phyloP scores from a whole-genome alignment of 2,329 filamentous ascomycete genomes.

The Scleromitrula shiraiana region DNA sequence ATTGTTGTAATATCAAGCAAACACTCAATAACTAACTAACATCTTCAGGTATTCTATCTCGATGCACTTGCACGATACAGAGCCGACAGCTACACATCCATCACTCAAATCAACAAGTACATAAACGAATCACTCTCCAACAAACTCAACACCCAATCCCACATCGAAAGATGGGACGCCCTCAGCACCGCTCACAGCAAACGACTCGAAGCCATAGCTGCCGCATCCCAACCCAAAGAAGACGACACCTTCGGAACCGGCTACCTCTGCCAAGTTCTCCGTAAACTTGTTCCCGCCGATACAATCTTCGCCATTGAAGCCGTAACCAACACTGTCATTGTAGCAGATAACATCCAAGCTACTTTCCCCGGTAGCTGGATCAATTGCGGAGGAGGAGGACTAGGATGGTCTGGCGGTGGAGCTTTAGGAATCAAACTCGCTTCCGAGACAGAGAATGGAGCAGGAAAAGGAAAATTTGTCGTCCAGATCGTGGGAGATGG shows the following conservation, averaged over 20 bases:
- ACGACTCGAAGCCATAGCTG: conserved; percentile 51
- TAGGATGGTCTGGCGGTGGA: conserved; percentile 73
- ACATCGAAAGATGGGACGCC: conserved; percentile 40
- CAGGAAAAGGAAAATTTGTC: conserved; percentile 48
- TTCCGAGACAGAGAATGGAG: conserved; percentile 37
- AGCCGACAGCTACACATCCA: conserved; percentile 54
- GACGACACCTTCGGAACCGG: conserved; percentile 47
- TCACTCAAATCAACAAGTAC: conserved; percentile 62
- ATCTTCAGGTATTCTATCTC: conserved; percentile 53
- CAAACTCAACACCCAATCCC: conserved; percentile 33
- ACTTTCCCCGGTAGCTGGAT: conserved; percentile 66
- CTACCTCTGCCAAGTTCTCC: conserved; percentile 42
- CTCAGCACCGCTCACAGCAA: conserved; percentile 51
- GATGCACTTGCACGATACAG: conserved; percentile 56
- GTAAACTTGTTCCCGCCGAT: conserved; percentile 48
- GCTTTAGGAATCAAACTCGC: conserved; percentile 72
- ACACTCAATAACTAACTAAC: background rate
- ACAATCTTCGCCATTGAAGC: conserved; percentile 73
- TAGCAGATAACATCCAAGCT: conserved; percentile 64
- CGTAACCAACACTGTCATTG: conserved; percentile 61
- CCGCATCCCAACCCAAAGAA: conserved; percentile 46
- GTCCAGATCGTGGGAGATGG: conserved; percentile 61
- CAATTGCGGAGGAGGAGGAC: conserved; percentile 72
- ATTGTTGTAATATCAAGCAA: conserved; percentile 9
- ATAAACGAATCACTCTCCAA: conserved; percentile 43